A percentile compares a stretch with the other conserved stretches of the same genome.
Evolutionary conservation across 306 rosid species (phyloP).

Genomic region (Casuarina cunninghamiana): DNA sequence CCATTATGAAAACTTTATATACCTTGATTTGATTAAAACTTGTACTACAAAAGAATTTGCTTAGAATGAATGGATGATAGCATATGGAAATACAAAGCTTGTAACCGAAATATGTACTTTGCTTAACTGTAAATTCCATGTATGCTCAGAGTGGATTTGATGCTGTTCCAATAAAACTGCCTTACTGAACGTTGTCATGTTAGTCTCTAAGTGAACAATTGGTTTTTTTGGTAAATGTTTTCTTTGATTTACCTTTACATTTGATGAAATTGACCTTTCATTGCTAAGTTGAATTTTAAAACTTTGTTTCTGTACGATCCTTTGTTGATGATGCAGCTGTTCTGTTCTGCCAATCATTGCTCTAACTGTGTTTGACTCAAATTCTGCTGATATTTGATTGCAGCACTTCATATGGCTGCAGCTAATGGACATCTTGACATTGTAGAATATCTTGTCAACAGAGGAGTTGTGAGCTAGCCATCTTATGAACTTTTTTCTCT

Average conservation of each 20-base stretch:
- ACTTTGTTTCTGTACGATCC: background rate
- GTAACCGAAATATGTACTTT: background rate
- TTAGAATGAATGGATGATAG: background rate
- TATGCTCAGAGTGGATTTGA: background rate
- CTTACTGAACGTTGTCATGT: background rate
- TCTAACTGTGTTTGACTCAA: slow-evolving; percentile 22
- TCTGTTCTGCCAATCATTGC: background rate
- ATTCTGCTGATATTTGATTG: slow-evolving; percentile 20
- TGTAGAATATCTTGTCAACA: slow-evolving; percentile 65
- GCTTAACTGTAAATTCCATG: background rate
- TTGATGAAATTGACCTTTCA: background rate
- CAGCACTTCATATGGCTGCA: slow-evolving; percentile 96
- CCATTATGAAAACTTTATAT: background rate
- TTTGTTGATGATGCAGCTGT: background rate
- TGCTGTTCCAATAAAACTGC: background rate
- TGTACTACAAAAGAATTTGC: background rate
- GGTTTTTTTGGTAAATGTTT: background rate
- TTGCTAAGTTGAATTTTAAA: slow-evolving; percentile 2
- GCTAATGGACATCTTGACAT: slow-evolving; percentile 82
- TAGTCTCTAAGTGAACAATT: background rate
- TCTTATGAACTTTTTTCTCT: slow-evolving; percentile 4
- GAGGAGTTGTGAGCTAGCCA: slow-evolving; percentile 62
- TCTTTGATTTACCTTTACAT: background rate
- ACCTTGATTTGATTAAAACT: background rate
- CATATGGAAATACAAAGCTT: background rate